These are phyloP conservation scores for Kluyveromyces wickerhamii DNA, from an alignment of 805 yeast species.

Conservation along the genomic window DNA sequence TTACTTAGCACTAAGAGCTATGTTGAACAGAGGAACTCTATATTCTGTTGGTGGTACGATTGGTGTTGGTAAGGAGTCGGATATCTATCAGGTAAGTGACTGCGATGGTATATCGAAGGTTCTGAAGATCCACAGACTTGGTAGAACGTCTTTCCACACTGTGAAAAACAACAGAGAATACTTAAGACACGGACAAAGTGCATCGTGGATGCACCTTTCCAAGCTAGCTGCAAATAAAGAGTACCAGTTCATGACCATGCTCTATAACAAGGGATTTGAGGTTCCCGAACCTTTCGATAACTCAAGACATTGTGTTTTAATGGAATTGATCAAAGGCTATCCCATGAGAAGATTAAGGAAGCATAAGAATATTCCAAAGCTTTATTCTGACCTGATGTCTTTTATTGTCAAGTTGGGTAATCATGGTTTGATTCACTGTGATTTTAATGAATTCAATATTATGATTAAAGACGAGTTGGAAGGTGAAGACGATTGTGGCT, in stretches of 20 bases:
- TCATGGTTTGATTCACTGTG: slow-evolving; percentile 93
- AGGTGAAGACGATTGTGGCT: slow-evolving; percentile 49
- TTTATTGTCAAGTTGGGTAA: slow-evolving; percentile 79
- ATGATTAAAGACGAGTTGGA: slow-evolving; percentile 58
- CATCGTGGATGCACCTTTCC: slow-evolving; percentile 89
- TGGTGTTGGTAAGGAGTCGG: slow-evolving; percentile 98
- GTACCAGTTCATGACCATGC: slow-evolving; percentile 74
- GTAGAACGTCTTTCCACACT: slow-evolving; percentile 86
- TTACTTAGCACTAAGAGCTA: slow-evolving; percentile 79
- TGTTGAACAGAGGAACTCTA: slow-evolving; percentile 65
- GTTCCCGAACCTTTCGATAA: slow-evolving; percentile 88
- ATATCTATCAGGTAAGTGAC: slow-evolving; percentile 78
- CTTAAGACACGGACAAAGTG: slow-evolving; percentile 56
- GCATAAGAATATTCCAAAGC: slow-evolving; percentile 57
- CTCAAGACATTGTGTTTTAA: slow-evolving; percentile 85
- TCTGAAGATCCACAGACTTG: slow-evolving; percentile 84
- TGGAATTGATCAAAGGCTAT: slow-evolving; percentile 86
- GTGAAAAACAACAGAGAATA: slow-evolving; percentile 94
- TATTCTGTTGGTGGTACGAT: slow-evolving; percentile 78
- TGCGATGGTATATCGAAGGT: slow-evolving; percentile 59
- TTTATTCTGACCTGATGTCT: slow-evolving; percentile 80
- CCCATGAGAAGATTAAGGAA: slow-evolving; percentile 79
- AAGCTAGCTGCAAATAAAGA: slow-evolving; percentile 89
- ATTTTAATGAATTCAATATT: slow-evolving; percentile 93
- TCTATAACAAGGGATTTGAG: slow-evolving; percentile 65